Conservation (phyloP, 805 yeast genomes). For the Kodamaea kaohsiungensis region DNA sequence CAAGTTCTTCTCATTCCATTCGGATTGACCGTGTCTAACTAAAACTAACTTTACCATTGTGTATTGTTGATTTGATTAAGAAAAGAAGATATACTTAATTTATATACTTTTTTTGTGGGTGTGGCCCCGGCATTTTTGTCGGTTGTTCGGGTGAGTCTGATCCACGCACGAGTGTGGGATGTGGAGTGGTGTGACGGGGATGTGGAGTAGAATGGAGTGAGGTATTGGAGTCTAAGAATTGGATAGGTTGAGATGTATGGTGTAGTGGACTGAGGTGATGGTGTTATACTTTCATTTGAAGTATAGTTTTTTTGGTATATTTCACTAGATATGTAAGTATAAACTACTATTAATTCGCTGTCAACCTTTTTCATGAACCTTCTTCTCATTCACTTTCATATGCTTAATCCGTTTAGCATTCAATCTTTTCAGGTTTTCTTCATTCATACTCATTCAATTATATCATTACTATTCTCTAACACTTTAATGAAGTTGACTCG, state of each 20-base stretch:
- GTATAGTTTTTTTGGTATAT: no score
- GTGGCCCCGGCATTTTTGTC: conserved; percentile 4
- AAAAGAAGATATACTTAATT: conserved; percentile 1
- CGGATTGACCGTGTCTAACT: conserved; percentile 99
- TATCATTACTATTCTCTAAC: no score
- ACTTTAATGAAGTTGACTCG: neutral
- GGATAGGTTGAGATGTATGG: neutral
- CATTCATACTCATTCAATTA: no score
- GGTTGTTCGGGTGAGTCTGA: conserved; percentile 15
- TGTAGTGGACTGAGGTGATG: neutral
- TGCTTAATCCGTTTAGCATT: no score
- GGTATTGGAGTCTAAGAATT: neutral
- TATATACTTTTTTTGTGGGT: conserved; percentile 7
- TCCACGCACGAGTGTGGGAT: conserved; percentile 4
- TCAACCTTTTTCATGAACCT: no score
- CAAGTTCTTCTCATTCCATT: conserved; percentile 96
- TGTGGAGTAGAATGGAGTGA: neutral
- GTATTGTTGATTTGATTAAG: conserved; percentile 5
- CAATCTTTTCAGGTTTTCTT: no score
- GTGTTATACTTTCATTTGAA: no score
- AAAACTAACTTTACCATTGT: conserved; percentile 69
- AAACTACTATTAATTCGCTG: no score
- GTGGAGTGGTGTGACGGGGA: neutral
- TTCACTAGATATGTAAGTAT: no score
- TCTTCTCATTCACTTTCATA: no score